Evolutionary conservation across 139 green algal species (phyloP).

Genomic region (Edaphochlamys debaryana): DNA sequence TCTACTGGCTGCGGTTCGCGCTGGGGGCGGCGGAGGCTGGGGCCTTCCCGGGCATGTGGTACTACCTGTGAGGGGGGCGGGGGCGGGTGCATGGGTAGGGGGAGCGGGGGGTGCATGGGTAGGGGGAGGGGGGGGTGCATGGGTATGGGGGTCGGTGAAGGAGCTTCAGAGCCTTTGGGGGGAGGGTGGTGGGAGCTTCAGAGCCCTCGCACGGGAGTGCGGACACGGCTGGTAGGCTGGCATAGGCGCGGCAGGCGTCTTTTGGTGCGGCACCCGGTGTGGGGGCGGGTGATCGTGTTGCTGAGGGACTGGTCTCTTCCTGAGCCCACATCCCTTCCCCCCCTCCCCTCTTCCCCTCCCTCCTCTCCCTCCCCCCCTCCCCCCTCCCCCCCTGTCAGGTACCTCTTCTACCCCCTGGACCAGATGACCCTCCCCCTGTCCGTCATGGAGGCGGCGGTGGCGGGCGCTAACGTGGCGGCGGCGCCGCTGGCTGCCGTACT

Average conservation of each 20-base stretch:
- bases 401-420: slow-evolving; percentile 58
- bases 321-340: no score
- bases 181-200: no score
- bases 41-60: slow-evolving; percentile 72
- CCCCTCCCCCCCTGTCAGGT: slow-evolving; percentile 4
- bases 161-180: no score
- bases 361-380: background rate
- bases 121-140: background rate
- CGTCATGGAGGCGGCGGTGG: slow-evolving; percentile 57
- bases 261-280: no score
- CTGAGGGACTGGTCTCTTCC: no score
- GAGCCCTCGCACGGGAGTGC: no score
- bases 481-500: slow-evolving; percentile 75
- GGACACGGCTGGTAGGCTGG: no score
- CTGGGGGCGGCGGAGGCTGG: slow-evolving; percentile 78
- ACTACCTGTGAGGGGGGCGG: slow-evolving; percentile 35
- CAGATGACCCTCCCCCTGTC: slow-evolving; percentile 54
- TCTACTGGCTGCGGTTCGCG: slow-evolving; percentile 77
- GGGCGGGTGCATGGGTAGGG: background rate
- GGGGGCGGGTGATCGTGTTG: no score
- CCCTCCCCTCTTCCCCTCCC: background rate
- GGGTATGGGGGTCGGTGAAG: no score
- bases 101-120: background rate
- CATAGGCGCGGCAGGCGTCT: no score
- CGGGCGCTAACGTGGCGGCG: slow-evolving; percentile 56